Base-by-base conservation (phyloP, 2,329 filamentous ascomycete genomes). In the Clarireedia monteithiana region DNA sequence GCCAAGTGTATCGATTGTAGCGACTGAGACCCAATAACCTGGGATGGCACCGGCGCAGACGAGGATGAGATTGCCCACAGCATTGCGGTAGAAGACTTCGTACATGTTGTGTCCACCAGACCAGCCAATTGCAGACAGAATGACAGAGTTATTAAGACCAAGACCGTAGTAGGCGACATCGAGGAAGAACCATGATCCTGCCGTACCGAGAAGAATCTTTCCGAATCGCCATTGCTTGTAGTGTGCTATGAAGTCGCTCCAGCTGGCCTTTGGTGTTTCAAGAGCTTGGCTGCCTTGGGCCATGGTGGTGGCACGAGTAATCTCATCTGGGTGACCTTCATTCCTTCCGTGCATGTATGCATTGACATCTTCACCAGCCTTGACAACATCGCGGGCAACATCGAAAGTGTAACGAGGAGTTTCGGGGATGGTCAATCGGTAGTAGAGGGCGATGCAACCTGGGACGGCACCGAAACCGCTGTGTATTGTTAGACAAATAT, bases 371-470 rank as follows among this genome's bases (percentile, higher is more conserved):
- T 82, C 82, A 51, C 83, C 78, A 39, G 83, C 89, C 74, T 89
- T 85, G 64, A 88, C 81, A 44, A 89, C 77, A 67, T 95, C 88
- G 34, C 82, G 83, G 47, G 83, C 79, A 17, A 95, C 82, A 68
- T 95, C 89, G 64, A 95, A 94, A 24, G 89, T 94, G 73, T 94
- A 95, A 23, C 89, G 86, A 51, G 89, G 89, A 27, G 89, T 92
- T 73, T 95, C 89, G 26, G 89, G 89, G 62, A 95, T 92, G 53
- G 89, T 94, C 3, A 94, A 75, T 65, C 86, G 84, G 65, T 84
- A 94, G 76, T 94, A 94, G 15, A 95, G 81, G 17, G 89, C 89
- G 59, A 91, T 83, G 68, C 84, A 88, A 45, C 86, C 89, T 2
- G 89, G 89, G 7, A 94, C 81, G 46, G 86, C 88, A 62, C 89